phyloP scores from a whole-genome alignment of 2,329 filamentous ascomycete genomes.

The Malbranchea zuffiana region DNA sequence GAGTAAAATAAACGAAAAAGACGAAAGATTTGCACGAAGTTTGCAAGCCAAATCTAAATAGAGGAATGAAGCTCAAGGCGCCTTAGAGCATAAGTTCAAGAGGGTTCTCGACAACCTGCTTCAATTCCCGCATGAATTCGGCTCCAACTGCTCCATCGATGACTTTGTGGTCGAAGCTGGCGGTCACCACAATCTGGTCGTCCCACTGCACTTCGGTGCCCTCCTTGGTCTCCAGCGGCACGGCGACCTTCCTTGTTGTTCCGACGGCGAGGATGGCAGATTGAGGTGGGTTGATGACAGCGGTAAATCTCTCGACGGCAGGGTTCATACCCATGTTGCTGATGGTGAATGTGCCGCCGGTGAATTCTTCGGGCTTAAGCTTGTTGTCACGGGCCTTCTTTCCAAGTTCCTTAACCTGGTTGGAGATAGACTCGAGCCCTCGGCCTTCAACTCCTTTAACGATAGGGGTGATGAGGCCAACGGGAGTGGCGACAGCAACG shows the following conservation, averaged over 20 bases:
- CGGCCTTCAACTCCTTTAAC: slow-evolving; percentile 79
- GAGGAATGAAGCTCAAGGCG: background rate
- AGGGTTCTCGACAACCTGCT: slow-evolving; percentile 96
- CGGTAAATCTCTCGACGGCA: slow-evolving; percentile 92
- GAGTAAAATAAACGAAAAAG: slow-evolving; percentile 1
- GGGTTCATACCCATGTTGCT: slow-evolving; percentile 99
- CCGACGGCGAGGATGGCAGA: slow-evolving; percentile 90
- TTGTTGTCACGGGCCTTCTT: slow-evolving; percentile 94
- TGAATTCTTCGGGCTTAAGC: slow-evolving; percentile 99
- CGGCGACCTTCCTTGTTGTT: slow-evolving; percentile 86
- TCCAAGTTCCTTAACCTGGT: slow-evolving; percentile 87
- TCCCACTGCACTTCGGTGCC: slow-evolving; percentile 79
- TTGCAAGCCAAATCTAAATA: slow-evolving; percentile 11
- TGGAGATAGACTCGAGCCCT: slow-evolving; percentile 79
- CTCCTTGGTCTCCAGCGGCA: slow-evolving; percentile 76
- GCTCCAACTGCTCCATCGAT: slow-evolving; percentile 92
- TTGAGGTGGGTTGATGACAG: slow-evolving; percentile 98
- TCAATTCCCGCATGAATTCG: slow-evolving; percentile 93
- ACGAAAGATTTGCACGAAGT: slow-evolving; percentile 3
- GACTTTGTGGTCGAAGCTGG: slow-evolving; percentile 97
- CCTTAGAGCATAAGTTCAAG: slow-evolving; percentile 79
- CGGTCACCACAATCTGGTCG: slow-evolving; percentile 91
- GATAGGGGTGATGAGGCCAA: slow-evolving; percentile 93
- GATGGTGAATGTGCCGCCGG: slow-evolving; percentile 97
- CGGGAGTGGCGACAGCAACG: slow-evolving; percentile 86